These are phyloP conservation scores for Picochlorum sp. DNA, from an alignment of 139 green algal species.

Conservation along the genomic window DNA sequence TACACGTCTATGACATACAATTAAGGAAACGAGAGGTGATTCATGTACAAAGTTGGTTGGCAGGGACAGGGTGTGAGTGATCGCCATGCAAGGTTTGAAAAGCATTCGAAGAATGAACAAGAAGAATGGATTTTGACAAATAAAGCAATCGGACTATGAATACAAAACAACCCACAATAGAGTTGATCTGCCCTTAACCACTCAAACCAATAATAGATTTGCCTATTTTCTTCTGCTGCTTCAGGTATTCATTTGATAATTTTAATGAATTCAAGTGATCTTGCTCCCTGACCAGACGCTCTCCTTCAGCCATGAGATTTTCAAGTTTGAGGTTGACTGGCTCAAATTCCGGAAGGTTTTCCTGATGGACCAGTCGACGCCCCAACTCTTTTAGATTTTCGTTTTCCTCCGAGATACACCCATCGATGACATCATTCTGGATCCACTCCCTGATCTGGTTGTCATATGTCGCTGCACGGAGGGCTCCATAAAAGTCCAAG, in stretches of 20 bases:
- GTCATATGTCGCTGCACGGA: conserved; percentile 69
- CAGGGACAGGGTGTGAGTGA: conserved; percentile 9
- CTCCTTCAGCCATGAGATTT: conserved; percentile 48
- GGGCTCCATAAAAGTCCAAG: conserved; percentile 81
- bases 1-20: no score
- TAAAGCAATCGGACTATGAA: no score
- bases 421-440: conserved; percentile 33
- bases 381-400: conserved; percentile 36
- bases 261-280: conserved; percentile 95
- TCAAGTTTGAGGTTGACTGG: conserved; percentile 42
- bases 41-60: conserved; percentile 34
- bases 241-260: conserved; percentile 85
- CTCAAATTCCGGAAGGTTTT: conserved; percentile 47
- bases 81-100: conserved; percentile 40
- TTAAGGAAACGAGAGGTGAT: neutral
- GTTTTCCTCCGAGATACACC: conserved; percentile 30
- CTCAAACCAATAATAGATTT: conserved; percentile 21
- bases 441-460: conserved; percentile 72
- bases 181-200: conserved; percentile 5
- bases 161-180: no score
- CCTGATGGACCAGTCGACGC: conserved; percentile 24
- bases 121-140: conserved; percentile 32
- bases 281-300: conserved; percentile 80
- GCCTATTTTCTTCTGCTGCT: conserved; percentile 7
- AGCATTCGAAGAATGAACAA: conserved; percentile 58